Evolutionary conservation across 345 rosid genomes (phyloP).

Genomic region (Camelina sativa): DNA sequence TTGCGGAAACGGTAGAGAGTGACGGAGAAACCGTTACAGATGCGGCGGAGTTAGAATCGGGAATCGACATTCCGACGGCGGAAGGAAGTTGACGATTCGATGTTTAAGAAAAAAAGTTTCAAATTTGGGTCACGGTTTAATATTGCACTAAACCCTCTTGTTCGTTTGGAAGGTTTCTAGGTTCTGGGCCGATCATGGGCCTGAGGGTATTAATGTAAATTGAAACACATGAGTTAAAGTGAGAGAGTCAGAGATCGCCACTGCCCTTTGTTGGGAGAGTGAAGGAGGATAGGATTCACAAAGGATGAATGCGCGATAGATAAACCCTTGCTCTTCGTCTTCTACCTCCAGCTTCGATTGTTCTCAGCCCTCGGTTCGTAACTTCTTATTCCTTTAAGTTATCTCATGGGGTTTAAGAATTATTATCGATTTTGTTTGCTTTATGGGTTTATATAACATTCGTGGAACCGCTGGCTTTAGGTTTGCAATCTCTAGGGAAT

Average conservation of each 20-base stretch:
- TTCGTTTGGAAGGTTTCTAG: neutral
- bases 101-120: conserved; percentile 26
- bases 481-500: conserved; percentile 1
- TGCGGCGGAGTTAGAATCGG: conserved; percentile 40
- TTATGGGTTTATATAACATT: conserved; percentile 16
- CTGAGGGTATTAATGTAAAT: conserved; percentile 20
- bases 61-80: conserved; percentile 40
- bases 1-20: conserved; percentile 21
- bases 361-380: neutral
- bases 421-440: neutral
- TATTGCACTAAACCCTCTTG: conserved; percentile 18
- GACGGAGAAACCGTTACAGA: conserved; percentile 29
- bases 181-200: conserved; percentile 37
- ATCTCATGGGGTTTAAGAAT: neutral
- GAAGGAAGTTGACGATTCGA: conserved; percentile 8
- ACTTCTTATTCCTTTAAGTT: conserved; percentile 2
- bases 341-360: conserved; percentile 1
- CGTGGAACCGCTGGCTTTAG: conserved; percentile 1
- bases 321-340: conserved; percentile 36
- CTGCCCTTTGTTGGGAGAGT: neutral
- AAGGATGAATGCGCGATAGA: conserved; percentile 32
- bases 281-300: conserved; percentile 37
- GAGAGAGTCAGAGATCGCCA: neutral
- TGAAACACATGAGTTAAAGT: neutral
- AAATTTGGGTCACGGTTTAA: conserved; percentile 39